These are phyloP conservation scores for Paraglomus brasilianum DNA, from an alignment of 192 early-diverging fungal species.

Conservation along the genomic window DNA sequence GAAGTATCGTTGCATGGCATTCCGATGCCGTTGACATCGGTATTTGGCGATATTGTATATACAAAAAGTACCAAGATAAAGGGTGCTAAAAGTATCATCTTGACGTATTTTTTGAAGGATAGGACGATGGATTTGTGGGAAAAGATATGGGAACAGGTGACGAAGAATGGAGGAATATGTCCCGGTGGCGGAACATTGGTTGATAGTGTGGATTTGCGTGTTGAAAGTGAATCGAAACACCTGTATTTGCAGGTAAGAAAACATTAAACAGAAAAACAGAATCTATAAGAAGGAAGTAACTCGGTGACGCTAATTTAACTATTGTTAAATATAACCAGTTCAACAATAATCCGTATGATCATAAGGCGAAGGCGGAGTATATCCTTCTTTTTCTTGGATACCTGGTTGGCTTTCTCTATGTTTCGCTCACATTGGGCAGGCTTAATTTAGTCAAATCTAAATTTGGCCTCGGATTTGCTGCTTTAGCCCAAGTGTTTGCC, in stretches of 20 bases:
- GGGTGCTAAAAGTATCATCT: slow-evolving; percentile 48
- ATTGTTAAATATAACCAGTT: slow-evolving; percentile 26
- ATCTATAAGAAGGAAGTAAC: slow-evolving; percentile 3
- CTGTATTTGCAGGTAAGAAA: slow-evolving; percentile 41
- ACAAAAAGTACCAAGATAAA: slow-evolving; percentile 14
- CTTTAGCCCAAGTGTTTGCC: slow-evolving; percentile 63
- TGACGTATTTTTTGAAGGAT: slow-evolving; percentile 57
- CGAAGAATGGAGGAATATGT: background rate
- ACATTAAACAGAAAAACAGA: background rate
- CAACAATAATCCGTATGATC: background rate
- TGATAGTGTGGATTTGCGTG: slow-evolving; percentile 18
- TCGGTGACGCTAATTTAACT: slow-evolving; percentile 18
- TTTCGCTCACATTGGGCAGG: slow-evolving; percentile 62
- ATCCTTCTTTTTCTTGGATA: slow-evolving; percentile 57
- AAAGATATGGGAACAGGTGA: slow-evolving; percentile 38
- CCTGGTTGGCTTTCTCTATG: slow-evolving; percentile 63
- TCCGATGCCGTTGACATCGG: slow-evolving; percentile 7
- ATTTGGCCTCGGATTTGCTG: slow-evolving; percentile 65
- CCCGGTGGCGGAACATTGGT: background rate
- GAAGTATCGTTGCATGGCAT: slow-evolving; percentile 6
- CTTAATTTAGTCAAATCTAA: slow-evolving; percentile 78
- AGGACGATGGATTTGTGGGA: slow-evolving; percentile 44
- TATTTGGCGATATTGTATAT: slow-evolving; percentile 24
- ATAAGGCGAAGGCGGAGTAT: slow-evolving; percentile 33
- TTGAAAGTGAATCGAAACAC: slow-evolving; percentile 39